These are phyloP conservation scores for Aspergillus pseudoterreus DNA, from an alignment of 2,329 filamentous ascomycete species.

Conservation along the genomic window DNA sequence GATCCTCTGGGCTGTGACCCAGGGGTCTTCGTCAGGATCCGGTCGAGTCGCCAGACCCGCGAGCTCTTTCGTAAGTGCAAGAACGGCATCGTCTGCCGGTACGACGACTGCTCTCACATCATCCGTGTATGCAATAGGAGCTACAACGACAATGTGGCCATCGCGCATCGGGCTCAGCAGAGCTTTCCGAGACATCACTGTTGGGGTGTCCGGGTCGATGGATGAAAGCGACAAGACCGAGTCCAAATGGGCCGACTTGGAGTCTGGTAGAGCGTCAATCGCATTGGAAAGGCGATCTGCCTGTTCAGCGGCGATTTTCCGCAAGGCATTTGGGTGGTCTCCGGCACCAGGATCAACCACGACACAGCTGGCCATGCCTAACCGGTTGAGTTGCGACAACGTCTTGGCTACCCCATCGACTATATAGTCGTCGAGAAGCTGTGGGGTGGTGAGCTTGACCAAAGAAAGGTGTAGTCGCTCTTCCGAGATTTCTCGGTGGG, in stretches of 20 bases:
- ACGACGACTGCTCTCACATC: conserved; percentile 47
- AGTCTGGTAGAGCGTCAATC: conserved; percentile 65
- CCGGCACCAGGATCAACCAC: conserved; percentile 68
- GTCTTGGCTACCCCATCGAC: conserved; percentile 77
- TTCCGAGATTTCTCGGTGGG: conserved; percentile 38
- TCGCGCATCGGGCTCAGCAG: conserved; percentile 64
- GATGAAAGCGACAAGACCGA: conserved; percentile 45
- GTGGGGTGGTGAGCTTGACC: conserved; percentile 75
- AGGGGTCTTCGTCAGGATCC: conserved; percentile 43
- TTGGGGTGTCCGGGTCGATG: conserved; percentile 31
- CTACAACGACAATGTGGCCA: conserved; percentile 68
- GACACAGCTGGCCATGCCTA: conserved; percentile 78
- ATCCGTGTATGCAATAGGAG: conserved; percentile 59
- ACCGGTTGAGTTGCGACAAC: conserved; percentile 72
- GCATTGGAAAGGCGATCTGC: conserved; percentile 70
- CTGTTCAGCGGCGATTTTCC: conserved; percentile 56
- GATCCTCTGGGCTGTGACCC: conserved; percentile 36
- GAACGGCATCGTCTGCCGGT: conserved; percentile 61
- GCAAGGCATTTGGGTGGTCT: conserved; percentile 34
- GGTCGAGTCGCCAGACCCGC: conserved; percentile 58
- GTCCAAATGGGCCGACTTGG: conserved; percentile 67
- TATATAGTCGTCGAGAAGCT: conserved; percentile 64
- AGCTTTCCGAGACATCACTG: conserved; percentile 44
- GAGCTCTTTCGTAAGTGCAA: conserved; percentile 74
- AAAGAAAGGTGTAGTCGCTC: conserved; percentile 71